Base-by-base conservation (phyloP, 352 stramenopile genomes). In the Globisporangium solare region DNA sequence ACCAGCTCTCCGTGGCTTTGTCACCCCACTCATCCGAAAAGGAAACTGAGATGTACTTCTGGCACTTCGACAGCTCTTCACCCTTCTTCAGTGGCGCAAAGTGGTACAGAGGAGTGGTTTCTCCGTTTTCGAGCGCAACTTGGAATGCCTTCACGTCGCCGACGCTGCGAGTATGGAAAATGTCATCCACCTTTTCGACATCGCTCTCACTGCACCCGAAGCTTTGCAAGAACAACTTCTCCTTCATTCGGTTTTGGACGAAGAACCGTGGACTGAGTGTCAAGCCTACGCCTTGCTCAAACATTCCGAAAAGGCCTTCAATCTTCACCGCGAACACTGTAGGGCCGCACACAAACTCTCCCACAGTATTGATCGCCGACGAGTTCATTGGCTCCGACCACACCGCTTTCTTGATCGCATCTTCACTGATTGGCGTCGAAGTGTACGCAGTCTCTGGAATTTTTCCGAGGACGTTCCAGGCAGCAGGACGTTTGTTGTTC, bases 301-400 rank as follows among this genome's bases (percentile, higher is more conserved):
- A 95, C 17, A 88, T 64, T 11, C 85, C 85, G 40, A 92, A 89
- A 18, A 95, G 58, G 54, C 83, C 85, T 63, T 90, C 79, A 46
- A 95, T 81, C 60, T 93, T 88, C 45, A 95, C 72, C 8, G 74
- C 75, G 47, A 93, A 87, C 24, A 95, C 79, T 37, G 77, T 87
- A 18, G 79, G 68, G 0, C 85, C 80, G 39, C 79, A 90, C 17
- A 83, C 76, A 4, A 79, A 70, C 61, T 95, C 85, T 42, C 85
- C 85, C 37, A 85, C 79, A 8, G 85, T 95, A 49, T 93, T 92
- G n/a, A 95, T 83, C 0, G 85, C 84, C 11, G 85, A 88, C 45
- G 78, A 86, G 60, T 95, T 95, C 63, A 93, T 81, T 1, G 79
- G 76, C 54, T 93, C 81, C 0, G 81, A 91, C 83, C 83, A 95